phyloP scores from a whole-genome alignment of 257 asterid genomes.

The Solanum arcanum region DNA sequence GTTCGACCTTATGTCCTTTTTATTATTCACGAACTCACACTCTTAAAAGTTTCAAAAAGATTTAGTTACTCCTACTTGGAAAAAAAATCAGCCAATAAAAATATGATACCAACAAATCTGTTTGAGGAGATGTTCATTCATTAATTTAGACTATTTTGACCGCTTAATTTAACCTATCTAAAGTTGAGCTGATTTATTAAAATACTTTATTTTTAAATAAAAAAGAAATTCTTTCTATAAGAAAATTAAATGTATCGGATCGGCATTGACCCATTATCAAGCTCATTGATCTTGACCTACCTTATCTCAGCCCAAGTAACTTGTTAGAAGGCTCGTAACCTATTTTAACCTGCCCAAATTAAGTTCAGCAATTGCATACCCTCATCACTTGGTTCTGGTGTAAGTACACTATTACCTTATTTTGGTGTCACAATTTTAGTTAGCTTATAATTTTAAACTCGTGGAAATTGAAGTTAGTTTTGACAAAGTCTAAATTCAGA shows the following conservation, averaged over 20 bases:
- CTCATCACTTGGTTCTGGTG: neutral
- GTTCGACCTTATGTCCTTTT: neutral
- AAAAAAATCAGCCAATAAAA: neutral
- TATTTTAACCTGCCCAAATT: too few species aligned
- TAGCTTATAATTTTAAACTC: neutral
- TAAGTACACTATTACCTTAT: neutral
- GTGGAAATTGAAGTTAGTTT: neutral
- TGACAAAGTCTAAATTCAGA: neutral
- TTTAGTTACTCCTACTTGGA: neutral
- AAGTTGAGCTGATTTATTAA: neutral
- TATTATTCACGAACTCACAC: neutral
- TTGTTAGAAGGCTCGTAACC: neutral
- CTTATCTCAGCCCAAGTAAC: neutral
- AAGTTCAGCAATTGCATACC: neutral
- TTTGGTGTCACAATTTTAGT: neutral
- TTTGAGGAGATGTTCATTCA: neutral
- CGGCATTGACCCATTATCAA: neutral
- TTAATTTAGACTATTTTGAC: neutral
- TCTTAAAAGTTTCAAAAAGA: neutral
- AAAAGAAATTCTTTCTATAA: neutral
- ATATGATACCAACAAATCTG: neutral
- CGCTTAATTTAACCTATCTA: neutral
- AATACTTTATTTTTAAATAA: neutral
- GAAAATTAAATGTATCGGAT: neutral
- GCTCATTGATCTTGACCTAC: neutral